A percentile compares a stretch with the other conserved stretches of the same genome.
These are phyloP conservation scores for Xylaria castorea DNA, from an alignment of 495 filamentous ascomycete species.

Conservation along the genomic window DNA sequence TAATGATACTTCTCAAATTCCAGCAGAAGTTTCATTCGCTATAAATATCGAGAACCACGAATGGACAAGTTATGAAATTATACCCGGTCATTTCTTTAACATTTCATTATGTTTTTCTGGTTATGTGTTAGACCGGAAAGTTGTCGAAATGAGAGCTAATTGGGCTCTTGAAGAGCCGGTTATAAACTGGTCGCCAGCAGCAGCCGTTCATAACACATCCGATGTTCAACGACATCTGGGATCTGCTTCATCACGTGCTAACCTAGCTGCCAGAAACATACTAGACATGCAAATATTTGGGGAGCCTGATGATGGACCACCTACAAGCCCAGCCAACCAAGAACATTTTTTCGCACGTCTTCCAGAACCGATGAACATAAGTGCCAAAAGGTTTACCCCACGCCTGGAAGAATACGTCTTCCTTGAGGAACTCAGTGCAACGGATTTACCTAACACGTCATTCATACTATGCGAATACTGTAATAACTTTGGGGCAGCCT, in stretches of 20 bases:
- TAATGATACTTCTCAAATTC: not conserved
- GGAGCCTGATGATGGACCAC: not conserved
- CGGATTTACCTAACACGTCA: not conserved
- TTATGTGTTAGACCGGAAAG: not conserved
- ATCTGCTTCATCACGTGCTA: not conserved
- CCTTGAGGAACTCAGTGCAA: no score
- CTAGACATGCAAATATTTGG: not conserved
- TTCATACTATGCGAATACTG: not conserved
- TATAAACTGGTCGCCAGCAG: not conserved
- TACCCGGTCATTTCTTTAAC: not conserved
- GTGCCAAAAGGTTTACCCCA: not conserved
- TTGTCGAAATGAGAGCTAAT: not conserved
- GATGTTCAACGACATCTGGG: slow-evolving; percentile 1
- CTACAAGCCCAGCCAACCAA: not conserved
- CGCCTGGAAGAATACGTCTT: not conserved
- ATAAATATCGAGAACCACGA: not conserved
- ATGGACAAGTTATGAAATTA: not conserved
- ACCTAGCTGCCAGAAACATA: not conserved
- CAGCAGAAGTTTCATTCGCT: no score
- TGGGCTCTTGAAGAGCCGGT: not conserved
- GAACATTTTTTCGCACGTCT: no score
- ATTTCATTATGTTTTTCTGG: not conserved
- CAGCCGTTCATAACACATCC: not conserved
- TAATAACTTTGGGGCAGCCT: no score
- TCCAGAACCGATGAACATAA: no score